Percentiles rank a stretch among this genome's conserved stretches.
phyloP scores from a whole-genome alignment of 192 early-diverging fungal genomes.

The Rhizophagus prolifer region DNA sequence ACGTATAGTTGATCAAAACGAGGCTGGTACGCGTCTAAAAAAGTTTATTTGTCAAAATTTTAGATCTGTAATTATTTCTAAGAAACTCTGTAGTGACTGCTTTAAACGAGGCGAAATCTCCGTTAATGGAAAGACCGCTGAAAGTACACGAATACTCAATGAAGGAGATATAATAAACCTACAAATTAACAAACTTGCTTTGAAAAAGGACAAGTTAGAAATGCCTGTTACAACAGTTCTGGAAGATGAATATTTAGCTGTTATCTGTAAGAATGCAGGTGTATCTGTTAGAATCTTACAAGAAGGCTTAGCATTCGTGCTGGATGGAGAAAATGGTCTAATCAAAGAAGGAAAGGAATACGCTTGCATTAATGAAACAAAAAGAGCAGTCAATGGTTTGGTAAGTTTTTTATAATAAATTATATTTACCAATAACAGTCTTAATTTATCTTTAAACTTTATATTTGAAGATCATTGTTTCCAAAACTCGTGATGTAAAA shows the following conservation, averaged over 20 bases:
- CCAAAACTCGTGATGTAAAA: conserved; percentile 1
- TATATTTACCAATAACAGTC: background rate
- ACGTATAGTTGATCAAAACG: conserved; percentile 20
- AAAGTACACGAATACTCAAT: background rate
- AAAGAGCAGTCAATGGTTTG: conserved; percentile 18
- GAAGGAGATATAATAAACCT: background rate
- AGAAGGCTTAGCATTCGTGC: background rate
- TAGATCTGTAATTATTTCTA: conserved; percentile 14
- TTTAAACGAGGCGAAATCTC: conserved; percentile 15
- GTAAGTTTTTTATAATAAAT: background rate
- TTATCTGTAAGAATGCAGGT: conserved; percentile 5
- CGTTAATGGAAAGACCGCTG: background rate
- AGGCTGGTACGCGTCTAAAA: conserved; percentile 6
- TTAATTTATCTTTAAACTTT: background rate
- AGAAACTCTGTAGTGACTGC: conserved; percentile 2
- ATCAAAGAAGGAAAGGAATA: background rate
- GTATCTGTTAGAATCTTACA: background rate
- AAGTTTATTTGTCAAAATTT: conserved; percentile 13
- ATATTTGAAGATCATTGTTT: conserved; percentile 9
- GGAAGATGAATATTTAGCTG: conserved; percentile 15
- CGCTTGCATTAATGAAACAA: background rate
- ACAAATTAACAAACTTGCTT: background rate
- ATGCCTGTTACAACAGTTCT: background rate
- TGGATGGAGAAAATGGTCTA: background rate
- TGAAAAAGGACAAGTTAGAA: background rate